Evolutionary conservation across 345 rosid genomes (phyloP).

Genomic region (Syzygium oleosum): DNA sequence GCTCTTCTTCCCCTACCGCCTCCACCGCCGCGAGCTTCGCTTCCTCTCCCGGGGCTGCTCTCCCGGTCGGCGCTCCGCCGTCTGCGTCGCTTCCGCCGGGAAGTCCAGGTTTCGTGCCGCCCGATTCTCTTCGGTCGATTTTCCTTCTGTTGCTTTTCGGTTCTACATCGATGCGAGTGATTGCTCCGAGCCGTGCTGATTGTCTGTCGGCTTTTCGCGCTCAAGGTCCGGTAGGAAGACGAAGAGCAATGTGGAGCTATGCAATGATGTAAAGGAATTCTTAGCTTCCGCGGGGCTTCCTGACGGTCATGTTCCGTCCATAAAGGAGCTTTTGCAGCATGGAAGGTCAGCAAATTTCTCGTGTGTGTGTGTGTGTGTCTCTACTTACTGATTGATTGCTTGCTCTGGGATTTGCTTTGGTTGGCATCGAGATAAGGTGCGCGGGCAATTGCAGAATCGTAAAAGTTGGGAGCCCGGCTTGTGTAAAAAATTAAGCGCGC

Average conservation of each 20-base stretch:
- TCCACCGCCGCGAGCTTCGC: not conserved
- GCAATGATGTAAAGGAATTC: slow-evolving; percentile 56
- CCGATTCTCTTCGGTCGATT: not conserved
- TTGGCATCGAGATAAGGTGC: not conserved
- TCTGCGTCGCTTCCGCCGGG: not conserved
- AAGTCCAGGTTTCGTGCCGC: slow-evolving; percentile 5
- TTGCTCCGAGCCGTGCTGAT: not conserved
- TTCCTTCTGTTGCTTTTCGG: not conserved
- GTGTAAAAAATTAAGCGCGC: not conserved
- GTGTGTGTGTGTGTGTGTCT: not conserved
- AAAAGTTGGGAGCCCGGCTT: not conserved
- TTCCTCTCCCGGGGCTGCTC: not conserved
- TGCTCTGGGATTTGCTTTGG: not conserved
- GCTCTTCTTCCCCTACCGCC: slow-evolving; percentile 8
- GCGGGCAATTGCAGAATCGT: not conserved
- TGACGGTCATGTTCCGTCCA: slow-evolving; percentile 57
- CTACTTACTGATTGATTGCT: not conserved
- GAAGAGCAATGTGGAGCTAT: slow-evolving; percentile 71
- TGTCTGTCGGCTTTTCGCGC: not conserved
- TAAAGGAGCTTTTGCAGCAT: slow-evolving; percentile 64
- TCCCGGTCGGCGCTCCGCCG: not conserved
- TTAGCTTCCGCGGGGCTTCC: slow-evolving; percentile 59
- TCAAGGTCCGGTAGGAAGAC: slow-evolving; percentile 33
- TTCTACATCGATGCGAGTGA: not conserved
- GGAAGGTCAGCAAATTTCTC: slow-evolving; percentile 43